These are phyloP conservation scores for Silene latifolia DNA, from an alignment of 148 eudicot species.

Conservation along the genomic window DNA sequence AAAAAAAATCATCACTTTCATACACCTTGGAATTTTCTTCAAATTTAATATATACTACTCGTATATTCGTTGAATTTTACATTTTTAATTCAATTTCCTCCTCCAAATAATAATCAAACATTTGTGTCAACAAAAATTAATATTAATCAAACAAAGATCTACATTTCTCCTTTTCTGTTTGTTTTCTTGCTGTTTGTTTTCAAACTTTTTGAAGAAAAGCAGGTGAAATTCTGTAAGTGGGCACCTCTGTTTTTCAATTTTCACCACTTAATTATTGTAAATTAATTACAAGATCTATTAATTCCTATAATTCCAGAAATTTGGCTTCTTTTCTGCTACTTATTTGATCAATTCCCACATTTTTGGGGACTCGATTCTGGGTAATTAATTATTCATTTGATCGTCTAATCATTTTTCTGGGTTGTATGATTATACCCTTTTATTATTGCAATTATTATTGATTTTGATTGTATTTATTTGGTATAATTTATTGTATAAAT, in stretches of 20 bases:
- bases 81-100: no score
- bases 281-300: no score
- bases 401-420: conserved; percentile 15
- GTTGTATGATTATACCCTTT: conserved; percentile 7
- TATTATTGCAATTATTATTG: conserved; percentile 8
- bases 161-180: not conserved
- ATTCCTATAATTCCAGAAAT: conserved; percentile 1
- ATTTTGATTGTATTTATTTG: conserved; percentile 20
- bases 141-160: not conserved
- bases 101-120: no score
- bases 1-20: not conserved
- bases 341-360: no score
- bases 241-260: not conserved
- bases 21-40: not conserved
- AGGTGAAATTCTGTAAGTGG: not conserved
- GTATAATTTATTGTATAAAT: conserved; percentile 1
- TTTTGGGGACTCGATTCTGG: conserved; percentile 21
- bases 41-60: no score
- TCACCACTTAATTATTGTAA: not conserved
- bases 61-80: not conserved
- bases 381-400: conserved; percentile 8
- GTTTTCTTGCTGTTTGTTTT: conserved; percentile 1
- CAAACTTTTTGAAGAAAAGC: not conserved
- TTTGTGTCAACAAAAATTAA: no score
- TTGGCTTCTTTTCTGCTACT: conserved; percentile 14